phyloP scores from a whole-genome alignment of 2,329 filamentous ascomycete species.

The Sordariomycetes sp. region DNA sequence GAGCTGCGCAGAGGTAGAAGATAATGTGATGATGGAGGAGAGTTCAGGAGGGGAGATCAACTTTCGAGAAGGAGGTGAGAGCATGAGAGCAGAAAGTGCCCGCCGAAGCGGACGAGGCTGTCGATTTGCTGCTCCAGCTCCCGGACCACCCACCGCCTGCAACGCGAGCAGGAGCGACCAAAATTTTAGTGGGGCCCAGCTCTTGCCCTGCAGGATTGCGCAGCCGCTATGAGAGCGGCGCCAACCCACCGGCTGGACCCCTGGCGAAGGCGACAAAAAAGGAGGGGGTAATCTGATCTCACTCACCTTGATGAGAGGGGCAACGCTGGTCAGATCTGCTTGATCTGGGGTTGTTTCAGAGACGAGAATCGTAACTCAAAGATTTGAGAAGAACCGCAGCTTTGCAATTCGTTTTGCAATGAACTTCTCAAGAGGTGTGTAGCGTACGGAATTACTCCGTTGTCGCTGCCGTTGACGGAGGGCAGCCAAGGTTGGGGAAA shows the following conservation, averaged over 20 bases:
- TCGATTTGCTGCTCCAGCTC: background rate
- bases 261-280: background rate
- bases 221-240: background rate
- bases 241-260: background rate
- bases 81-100: conserved; percentile 1
- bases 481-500: conserved; percentile 13
- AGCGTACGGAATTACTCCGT: background rate
- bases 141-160: too few species aligned
- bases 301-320: too few species aligned
- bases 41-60: conserved; percentile 1
- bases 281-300: too few species aligned
- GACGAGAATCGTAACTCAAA: too few species aligned
- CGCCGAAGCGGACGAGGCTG: conserved; percentile 7
- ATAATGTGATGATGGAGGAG: background rate
- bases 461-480: background rate
- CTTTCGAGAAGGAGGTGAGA: conserved; percentile 7
- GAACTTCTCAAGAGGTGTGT: background rate
- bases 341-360: too few species aligned
- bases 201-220: conserved; percentile 5
- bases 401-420: too few species aligned
- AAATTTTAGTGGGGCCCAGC: conserved; percentile 11
- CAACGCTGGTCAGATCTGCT: too few species aligned
- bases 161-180: conserved; percentile 10
- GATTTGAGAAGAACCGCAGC: too few species aligned
- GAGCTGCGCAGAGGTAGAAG: background rate